Evolutionary conservation across 768 basidiomycete genomes (phyloP), one percentile per base, ranked within the genome.

Genomic region (Tephrocybe sp.): DNA sequence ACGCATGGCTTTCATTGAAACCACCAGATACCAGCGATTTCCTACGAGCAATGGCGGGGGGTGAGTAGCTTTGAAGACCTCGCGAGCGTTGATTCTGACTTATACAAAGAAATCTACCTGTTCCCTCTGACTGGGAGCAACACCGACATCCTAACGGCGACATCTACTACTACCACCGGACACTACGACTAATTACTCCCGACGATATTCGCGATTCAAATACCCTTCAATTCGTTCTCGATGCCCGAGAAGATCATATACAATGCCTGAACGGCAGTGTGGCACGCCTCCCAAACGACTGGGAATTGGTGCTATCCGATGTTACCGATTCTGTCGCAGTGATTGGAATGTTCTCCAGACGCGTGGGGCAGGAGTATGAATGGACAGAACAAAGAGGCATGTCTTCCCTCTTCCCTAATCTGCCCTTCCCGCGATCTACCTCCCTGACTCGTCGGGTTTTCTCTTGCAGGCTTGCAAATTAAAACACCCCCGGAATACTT

Each of bases 91-190:
- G 9, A 46, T 12, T 18, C 27, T 44, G 32, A 48, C 22, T 22
- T 26, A 19, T 9, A 42, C 9, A 36, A 44, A 60, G 57, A 3
- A 42, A 34, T 27, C 47, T 45, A 9, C 43, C 49, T 11, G 32
- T 60, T 5, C 61, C 61, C 13, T 21, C n/a, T 6, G 32, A 53
- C 24, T 78, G 77, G 77, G 59, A 62, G 36, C 61, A 61, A 47
- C 65, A 64, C 47, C 31, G 61, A 36, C 74, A 77, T 51, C 72
- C 75, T n/a, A 76, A 75, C 53, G 72, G 71, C 59, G 74, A 74
- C 60, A 54, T 69, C 36, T 78, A 78, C 56, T 78, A 65, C 60
- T 69, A 70, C 58, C 64, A 76, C 53, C 52, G 52, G 19, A 50
- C 54, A 15, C 55, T 70, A 34, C 67, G 68, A 16, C 42, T 76